Base-by-base conservation (phyloP, 1,284 basidiomycete genomes). In the Anthracocystis panici-leucophaei region DNA sequence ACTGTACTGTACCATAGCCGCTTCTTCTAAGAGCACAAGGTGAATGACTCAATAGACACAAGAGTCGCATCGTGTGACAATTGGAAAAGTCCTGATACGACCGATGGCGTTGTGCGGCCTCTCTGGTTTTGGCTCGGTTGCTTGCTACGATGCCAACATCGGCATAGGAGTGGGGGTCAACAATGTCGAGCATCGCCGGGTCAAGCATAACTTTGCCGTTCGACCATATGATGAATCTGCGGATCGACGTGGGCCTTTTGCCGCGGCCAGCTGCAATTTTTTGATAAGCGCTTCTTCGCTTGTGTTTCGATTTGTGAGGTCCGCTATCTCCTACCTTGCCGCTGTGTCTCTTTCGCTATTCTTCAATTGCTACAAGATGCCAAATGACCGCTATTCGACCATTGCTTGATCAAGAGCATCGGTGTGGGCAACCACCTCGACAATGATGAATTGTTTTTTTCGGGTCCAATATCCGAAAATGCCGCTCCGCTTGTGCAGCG, bases 191-290 rank as follows among this genome's bases (percentile, higher is more conserved):
- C 12, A 33, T 38, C 14, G 35, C 14, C 4, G 35, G 12, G 12
- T 38, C 12, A 38, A 38, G 11, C 35, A 16, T 38, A 16, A 27
- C 27, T 27, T 27, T 12, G 12, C 8, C n/a, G 20, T 42, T 42
- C n/a, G 41, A 42, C 41, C 41, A 42, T 21, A 21, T 42, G n/a
- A 9, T 20, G 23, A 18, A 35, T 16, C 1, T 5, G 52, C 65
- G 50, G 58, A 61, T 67, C 65, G 65, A 45, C 65, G 65, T 67
- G 65, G 58, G 49, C 58, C 29, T 23, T 14, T 46, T 23, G 14
- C 54, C 44, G 42, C 23, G n/a, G 29, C 3, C 7, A 20, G n/a
- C 49, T 31, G 31, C 35, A 16, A 8, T 33, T 38, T 38, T 14
- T 21, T 57, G 55, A 48, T 48, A 57, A 48, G 55, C 55, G 55